Base-by-base conservation (phyloP, 2,329 filamentous ascomycete species). In the Cladophialophora psammophila region DNA sequence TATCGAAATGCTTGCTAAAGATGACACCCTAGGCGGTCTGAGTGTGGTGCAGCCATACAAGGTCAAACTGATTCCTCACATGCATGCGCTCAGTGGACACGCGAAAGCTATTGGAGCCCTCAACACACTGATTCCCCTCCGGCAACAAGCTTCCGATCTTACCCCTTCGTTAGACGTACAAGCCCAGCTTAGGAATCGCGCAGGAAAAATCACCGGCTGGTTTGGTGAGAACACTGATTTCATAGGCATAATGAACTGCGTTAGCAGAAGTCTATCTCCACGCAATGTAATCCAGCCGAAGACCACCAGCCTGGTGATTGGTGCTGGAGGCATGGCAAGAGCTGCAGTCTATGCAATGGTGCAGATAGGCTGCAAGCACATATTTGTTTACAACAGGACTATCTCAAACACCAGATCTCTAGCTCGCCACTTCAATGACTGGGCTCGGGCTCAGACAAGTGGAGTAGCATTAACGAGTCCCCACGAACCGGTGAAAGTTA, bases 341-440 rank as follows among this genome's bases (percentile, higher is more conserved):
- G 90, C 91, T 2, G 90, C 91, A 1, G 86, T 92, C 2, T 94
- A 94, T 72, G 88, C 91, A 1, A 88, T 94, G 86, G 83, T 94
- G 31, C 90, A 91, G 72, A 82, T 94, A 7, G 91, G 91, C 2
- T 91, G 93, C 57, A 87, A 87, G 67, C 91, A 91, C 70, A 90
- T 94, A 56, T 88, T 90, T 71, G 85, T 94, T 26, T 89, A 87
- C 76, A 94, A 94, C 73, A 84, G 91, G 34, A 93, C 90, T 0
- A 69, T 84, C 1, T 81, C 83, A n/a, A 90, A 90, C 59, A 90
- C 91, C 0, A 83, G 88, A 63, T 87, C 85, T 42, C 83, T 94
- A 0, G 90, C 89, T 0, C 79, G 81, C 0, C 91, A 94, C 74
- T 94, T 93, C 76, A 88, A 86, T 79, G 85, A 75, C 70, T 83